These are phyloP conservation scores for Eustoma russellianum DNA, from an alignment of 257 asterid species.

Conservation along the genomic window DNA sequence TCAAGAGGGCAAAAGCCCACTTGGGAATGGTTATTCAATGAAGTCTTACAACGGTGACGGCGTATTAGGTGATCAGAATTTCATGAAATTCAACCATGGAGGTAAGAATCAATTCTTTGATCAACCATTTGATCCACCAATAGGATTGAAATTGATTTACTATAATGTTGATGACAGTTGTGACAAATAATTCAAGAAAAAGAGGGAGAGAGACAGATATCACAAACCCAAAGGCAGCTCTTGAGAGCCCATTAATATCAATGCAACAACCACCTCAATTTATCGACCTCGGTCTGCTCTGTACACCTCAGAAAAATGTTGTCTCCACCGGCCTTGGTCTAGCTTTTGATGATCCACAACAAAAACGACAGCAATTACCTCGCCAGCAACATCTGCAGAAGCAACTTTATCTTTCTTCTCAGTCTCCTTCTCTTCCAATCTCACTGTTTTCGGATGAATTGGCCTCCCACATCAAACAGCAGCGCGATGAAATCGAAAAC, in stretches of 20 bases:
- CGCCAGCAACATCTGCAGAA: constrained; percentile 1
- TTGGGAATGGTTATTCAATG: constrained; percentile 14
- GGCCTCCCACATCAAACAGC: constrained; percentile 25
- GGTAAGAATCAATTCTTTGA: constrained; percentile 11
- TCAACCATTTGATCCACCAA: not conserved
- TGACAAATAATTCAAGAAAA: constrained; percentile 18
- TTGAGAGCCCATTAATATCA: constrained; percentile 15
- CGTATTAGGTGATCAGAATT: constrained; percentile 24
- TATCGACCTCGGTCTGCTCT: constrained; percentile 27
- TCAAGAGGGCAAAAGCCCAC: constrained; percentile 26
- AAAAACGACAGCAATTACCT: constrained; percentile 5
- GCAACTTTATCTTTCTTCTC: constrained; percentile 20
- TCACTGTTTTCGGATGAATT: constrained; percentile 27
- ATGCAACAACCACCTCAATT: constrained; percentile 18
- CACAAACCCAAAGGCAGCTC: constrained; percentile 2
- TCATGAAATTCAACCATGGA: constrained; percentile 23
- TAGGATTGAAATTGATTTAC: not conserved
- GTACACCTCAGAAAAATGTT: constrained; percentile 19
- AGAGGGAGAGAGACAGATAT: constrained; percentile 23
- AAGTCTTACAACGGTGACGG: constrained; percentile 8
- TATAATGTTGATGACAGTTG: constrained; percentile 9
- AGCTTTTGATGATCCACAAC: constrained; percentile 22
- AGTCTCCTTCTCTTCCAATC: constrained; percentile 22
- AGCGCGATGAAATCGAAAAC: constrained; percentile 28
- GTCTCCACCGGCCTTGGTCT: constrained; percentile 39